Base-by-base conservation (phyloP, 164 flowering plant genomes). In the Aristolochia californica region DNA sequence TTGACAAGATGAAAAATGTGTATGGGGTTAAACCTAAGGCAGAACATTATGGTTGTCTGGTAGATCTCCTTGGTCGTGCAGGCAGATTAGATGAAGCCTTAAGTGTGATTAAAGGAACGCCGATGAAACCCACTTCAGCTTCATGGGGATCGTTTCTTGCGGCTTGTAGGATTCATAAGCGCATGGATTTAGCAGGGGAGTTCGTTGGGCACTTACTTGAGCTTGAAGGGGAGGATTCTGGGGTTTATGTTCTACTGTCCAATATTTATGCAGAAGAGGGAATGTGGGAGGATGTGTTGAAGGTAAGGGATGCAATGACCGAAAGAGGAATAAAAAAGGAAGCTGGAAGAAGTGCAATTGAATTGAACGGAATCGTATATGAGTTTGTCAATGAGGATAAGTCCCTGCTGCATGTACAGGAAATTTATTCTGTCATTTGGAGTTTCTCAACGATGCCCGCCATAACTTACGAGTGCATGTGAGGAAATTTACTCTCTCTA, bases 121-220 rank as follows among this genome's bases (percentile, higher is more conserved):
- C 74, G 14, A 47, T 70, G 48, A 56, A 62, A 61, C 66, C 74
- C 11, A 66, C 63, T 65, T 9, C 74, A 43, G 57, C 62, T 16
- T 17, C 70, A 16, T 75, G 76, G 79, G 76, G 74, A n/a, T 72
- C 76, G 34, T 61, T 75, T 61, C 74, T 75, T 66, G 56, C 66
- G 28, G 76, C 76, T 5, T 75, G 72, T 43, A 61, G 58, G 49
- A 67, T 34, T 27, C 65, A 70, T 56, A 34, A 30, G 9, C 47
- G 67, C 26, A 38, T 67, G 43, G 54, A 53, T 24, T 56, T 72
- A 25, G 76, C 68, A 15, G 76, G 72, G 53, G 22, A 55, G 53
- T 57, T 64, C 5, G 11, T 60, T 9, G 49, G 62, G 34, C 71
- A 59, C 64, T 66, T 75, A 15, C 56, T 24, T 40, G 72, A 72